phyloP scores from a whole-genome alignment of 2,329 filamentous ascomycete genomes.

The Ophiostoma ips region DNA sequence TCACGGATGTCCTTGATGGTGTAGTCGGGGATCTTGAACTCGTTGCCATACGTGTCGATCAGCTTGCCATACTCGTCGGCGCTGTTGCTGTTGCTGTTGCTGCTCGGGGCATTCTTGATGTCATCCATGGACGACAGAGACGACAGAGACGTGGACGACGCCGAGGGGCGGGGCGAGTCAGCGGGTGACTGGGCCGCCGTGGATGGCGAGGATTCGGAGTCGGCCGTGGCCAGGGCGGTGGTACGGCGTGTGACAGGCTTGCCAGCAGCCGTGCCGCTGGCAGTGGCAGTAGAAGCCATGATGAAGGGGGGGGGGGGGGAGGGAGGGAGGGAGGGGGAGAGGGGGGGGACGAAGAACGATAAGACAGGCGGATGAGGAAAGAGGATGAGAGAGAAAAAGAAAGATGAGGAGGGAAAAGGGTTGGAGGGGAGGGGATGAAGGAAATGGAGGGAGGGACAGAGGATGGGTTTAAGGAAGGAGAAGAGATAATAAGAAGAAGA shows the following conservation, averaged over 20 bases:
- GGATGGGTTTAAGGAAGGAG: not conserved
- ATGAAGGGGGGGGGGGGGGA: not conserved
- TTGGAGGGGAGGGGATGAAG: not conserved
- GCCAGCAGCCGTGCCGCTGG: slow-evolving; percentile 21
- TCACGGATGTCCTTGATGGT: slow-evolving; percentile 96
- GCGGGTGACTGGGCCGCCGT: slow-evolving; percentile 43
- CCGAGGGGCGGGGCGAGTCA: slow-evolving; percentile 45
- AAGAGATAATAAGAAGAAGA: not conserved
- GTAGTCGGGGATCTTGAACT: slow-evolving; percentile 86
- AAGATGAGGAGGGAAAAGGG: not conserved
- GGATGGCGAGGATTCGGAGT: slow-evolving; percentile 35
- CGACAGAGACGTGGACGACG: slow-evolving; percentile 85
- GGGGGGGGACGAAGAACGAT: not conserved
- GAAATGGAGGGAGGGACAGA: too few relatives aligned
- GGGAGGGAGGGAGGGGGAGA: not conserved
- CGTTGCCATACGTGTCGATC: slow-evolving; percentile 85
- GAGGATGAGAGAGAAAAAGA: not conserved
- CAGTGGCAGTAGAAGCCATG: slow-evolving; percentile 33
- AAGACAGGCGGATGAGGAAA: not conserved
- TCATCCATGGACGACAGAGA: slow-evolving; percentile 63
- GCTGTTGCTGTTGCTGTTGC: too few relatives aligned
- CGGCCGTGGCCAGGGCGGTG: slow-evolving; percentile 25
- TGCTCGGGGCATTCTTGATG: slow-evolving; percentile 42
- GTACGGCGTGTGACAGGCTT: slow-evolving; percentile 35
- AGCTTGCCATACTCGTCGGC: slow-evolving; percentile 45